Base-by-base conservation (phyloP, 805 yeast species). In the Ogataea pignaliae region DNA sequence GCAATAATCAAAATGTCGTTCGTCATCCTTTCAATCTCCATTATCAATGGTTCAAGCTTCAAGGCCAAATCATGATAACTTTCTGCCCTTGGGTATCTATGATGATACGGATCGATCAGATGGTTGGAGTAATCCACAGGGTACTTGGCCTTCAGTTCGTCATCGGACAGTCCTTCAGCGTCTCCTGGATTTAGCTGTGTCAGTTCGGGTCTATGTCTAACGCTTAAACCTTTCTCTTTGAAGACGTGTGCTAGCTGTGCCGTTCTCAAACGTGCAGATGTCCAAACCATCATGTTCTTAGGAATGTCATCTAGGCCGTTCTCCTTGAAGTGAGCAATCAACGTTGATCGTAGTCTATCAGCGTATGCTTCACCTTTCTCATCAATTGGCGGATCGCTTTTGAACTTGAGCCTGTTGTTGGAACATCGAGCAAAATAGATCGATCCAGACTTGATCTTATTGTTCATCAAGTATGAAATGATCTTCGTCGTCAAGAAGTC, bases 11-110 rank as follows among this genome's bases (percentile, higher is more conserved):
- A 70, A 13, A 93, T 76, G 60, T 89, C 97, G 16, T 88, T 87
- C 42, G 87, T 78, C 77, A 85, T 83, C 54, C 97, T 77, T 64
- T 93, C 99, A 81, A 93, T 83, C 64, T 93, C 98, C 61, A 93
- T 73, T 48, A 93, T 79, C 43, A 93, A 71, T 0, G 98, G 96
- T 65, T 93, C 99, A 68, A 93, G 77, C 55, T 96, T 81, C 32
- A 93, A 84, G 0, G 99, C 98, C 45, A 93, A 73, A 64, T 93
- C 99, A 65, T 93, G 99, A 60, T 89, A 93, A 40, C 95, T 86
- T 67, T 93, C 99, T 0, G 95, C 88, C 40, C 98, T 74, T 2
- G 96, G 87, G 60, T 78, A 93, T 47, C 99, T 73, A 60, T 85
- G 91, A 65, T 93, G 97, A 60, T 93, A 93, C 2, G 97, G 97